Conservation (phyloP, 2,329 filamentous ascomycete species). For the Pezicula carpinea region DNA sequence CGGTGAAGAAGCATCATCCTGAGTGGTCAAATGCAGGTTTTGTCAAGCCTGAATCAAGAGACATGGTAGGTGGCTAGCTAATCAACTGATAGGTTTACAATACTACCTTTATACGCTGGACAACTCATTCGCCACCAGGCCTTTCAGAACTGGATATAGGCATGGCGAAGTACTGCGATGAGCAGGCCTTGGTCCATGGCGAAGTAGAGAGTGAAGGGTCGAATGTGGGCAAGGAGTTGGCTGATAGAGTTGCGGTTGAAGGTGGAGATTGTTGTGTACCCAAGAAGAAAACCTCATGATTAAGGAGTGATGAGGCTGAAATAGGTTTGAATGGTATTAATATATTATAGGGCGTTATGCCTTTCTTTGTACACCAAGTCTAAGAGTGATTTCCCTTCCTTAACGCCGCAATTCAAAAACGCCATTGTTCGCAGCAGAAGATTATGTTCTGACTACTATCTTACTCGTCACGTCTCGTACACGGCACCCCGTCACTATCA, state of each 20-base stretch:
- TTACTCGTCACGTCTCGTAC: conserved; percentile 1
- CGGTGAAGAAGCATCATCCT: conserved; percentile 65
- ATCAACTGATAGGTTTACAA: conserved; percentile 55
- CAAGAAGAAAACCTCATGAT: conserved; percentile 30
- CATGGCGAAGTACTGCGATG: conserved; percentile 60
- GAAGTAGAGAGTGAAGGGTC: conserved; percentile 35
- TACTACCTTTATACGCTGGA: conserved; percentile 67
- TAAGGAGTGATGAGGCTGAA: conserved; percentile 1
- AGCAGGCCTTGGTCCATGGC: conserved; percentile 50
- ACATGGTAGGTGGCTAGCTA: neutral
- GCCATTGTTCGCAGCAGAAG: neutral
- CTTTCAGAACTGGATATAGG: conserved; percentile 59
- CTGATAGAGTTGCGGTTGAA: conserved; percentile 38
- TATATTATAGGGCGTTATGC: neutral
- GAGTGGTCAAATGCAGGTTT: conserved; percentile 66
- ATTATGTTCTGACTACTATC: neutral
- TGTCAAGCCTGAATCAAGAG: neutral
- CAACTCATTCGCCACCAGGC: conserved; percentile 62
- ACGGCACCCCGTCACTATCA: neutral
- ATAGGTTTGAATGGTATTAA: neutral
- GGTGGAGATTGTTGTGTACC: conserved; percentile 52
- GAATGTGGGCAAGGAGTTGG: conserved; percentile 35
- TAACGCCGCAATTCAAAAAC: conserved; percentile 7
- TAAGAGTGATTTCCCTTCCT: neutral
- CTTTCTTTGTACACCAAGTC: conserved; percentile 3